These are phyloP conservation scores for Dichomitus squalens DNA, from an alignment of 1,284 basidiomycete species.

Conservation along the genomic window DNA sequence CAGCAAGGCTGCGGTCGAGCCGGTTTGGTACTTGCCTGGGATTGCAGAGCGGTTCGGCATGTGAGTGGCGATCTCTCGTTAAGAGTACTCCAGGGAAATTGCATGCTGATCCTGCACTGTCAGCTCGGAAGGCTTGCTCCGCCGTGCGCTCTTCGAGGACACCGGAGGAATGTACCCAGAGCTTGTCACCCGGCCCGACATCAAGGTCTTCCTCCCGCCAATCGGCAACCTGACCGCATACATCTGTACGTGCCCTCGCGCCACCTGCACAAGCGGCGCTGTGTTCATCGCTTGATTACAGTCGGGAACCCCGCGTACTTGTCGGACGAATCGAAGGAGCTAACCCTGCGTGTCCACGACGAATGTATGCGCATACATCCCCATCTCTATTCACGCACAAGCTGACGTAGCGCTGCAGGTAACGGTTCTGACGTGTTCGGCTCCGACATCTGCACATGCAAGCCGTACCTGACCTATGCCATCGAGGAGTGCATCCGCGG, in stretches of 20 bases:
- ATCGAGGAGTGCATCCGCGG: slow-evolving; percentile 91
- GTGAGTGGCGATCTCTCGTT: slow-evolving; percentile 44
- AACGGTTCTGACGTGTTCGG: slow-evolving; percentile 89
- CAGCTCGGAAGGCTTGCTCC: slow-evolving; percentile 82
- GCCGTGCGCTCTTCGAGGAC: slow-evolving; percentile 92
- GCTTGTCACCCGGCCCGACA: slow-evolving; percentile 91
- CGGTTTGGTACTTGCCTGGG: slow-evolving; percentile 96
- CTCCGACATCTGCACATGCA: slow-evolving; percentile 94
- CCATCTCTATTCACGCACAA: not conserved
- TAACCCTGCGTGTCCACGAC: slow-evolving; percentile 93
- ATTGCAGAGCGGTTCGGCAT: slow-evolving; percentile 89
- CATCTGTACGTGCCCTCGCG: slow-evolving; percentile 63
- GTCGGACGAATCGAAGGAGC: slow-evolving; percentile 79
- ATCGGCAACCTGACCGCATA: slow-evolving; percentile 93
- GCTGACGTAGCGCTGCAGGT: slow-evolving; percentile 40
- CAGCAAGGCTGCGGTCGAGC: slow-evolving; percentile 90
- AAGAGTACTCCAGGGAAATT: not conserved
- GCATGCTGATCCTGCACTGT: not conserved
- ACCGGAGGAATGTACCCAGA: slow-evolving; percentile 97
- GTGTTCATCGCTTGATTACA: slow-evolving; percentile 29
- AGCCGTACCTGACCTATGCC: slow-evolving; percentile 91
- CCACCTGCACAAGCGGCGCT: not conserved
- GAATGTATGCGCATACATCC: slow-evolving; percentile 64
- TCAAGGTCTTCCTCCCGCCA: slow-evolving; percentile 95
- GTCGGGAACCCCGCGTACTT: slow-evolving; percentile 84